Base-by-base conservation (phyloP, 2,329 filamentous ascomycete species). In the Fusarium marasasianum region DNA sequence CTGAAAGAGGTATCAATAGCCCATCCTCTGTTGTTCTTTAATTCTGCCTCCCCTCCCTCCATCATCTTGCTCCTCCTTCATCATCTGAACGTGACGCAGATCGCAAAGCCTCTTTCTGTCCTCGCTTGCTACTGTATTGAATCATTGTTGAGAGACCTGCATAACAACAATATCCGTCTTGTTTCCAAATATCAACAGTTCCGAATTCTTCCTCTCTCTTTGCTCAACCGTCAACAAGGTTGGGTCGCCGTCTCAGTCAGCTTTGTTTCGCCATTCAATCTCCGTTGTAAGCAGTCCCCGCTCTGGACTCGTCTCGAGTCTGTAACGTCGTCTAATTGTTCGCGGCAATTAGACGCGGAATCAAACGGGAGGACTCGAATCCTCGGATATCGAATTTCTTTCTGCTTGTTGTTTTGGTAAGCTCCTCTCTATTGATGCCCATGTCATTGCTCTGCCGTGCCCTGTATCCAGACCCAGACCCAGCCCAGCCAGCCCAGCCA, bases 371-470 rank as follows among this genome's bases (percentile, higher is more conserved):
- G 48, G 56, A 47, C 47, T 44, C 18, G 20, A 62, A 14, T 66
- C 67, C 60, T 57, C 73, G 66, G 65, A 55, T 74, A 66, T 66
- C 47, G 40, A 68, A 66, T 63, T 56, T 70, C 50, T 73, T 45
- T 67, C 72, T 70, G 66, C 43, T 72, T 69, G 63, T 62, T 62
- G 41, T 54, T 57, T 51, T 57, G 69, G 76, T 78, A 76, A 74
- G 76, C 66, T 69, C 69, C 59, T 47, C 59, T 33, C 58, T 67
- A 48, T 61, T 62, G 40, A 31, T 61, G 58, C 26, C 55, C 59
- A 70, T 58, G 60, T 60, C 67, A 48, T 72, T 64, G 45, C 62
- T 29, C 62, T 47, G 50, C 51, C 47, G 33, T 65, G 60, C 66
- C 63, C 65, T 66, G 62, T 63, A 56, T 63, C 67, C 56, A 63